phyloP scores from a whole-genome alignment of 2,329 filamentous ascomycete genomes.

The Cladobotryum mycophilum region DNA sequence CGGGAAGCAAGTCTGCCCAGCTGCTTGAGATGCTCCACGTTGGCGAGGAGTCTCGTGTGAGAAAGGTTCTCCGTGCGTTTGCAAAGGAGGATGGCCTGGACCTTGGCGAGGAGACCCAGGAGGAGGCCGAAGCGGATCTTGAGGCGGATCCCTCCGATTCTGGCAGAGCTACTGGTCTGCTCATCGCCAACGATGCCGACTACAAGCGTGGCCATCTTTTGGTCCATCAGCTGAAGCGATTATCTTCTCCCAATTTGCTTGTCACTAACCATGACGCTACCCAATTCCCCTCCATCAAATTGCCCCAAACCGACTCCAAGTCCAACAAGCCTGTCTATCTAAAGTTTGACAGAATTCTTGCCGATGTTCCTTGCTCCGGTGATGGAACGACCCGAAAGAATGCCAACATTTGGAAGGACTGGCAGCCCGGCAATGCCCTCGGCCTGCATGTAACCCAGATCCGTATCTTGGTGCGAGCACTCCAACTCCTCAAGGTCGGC shows the following conservation, averaged over 20 bases:
- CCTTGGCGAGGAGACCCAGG: slow-evolving; percentile 40
- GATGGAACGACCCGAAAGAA: slow-evolving; percentile 95
- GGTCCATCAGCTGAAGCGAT: slow-evolving; percentile 93
- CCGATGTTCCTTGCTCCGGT: slow-evolving; percentile 94
- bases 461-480: slow-evolving; percentile 80
- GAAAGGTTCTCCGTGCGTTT: slow-evolving; percentile 60
- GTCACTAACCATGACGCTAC: slow-evolving; percentile 98
- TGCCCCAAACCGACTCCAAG: slow-evolving; percentile 55
- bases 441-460: slow-evolving; percentile 84
- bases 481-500: slow-evolving; percentile 94
- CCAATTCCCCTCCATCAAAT: slow-evolving; percentile 84
- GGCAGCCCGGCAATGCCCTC: slow-evolving; percentile 80
- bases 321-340: slow-evolving; percentile 63
- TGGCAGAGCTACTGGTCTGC: slow-evolving; percentile 80
- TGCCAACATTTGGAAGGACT: slow-evolving; percentile 87
- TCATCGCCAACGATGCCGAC: slow-evolving; percentile 94
- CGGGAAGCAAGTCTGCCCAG: slow-evolving; percentile 94
- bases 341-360: slow-evolving; percentile 93
- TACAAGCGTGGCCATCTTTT: slow-evolving; percentile 97
- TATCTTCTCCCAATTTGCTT: slow-evolving; percentile 92
- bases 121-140: slow-evolving; percentile 45
- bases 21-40: slow-evolving; percentile 89
- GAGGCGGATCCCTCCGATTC: slow-evolving; percentile 61
- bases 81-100: slow-evolving; percentile 55
- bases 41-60: slow-evolving; percentile 83